phyloP scores from a whole-genome alignment of 352 stramenopile species.

The Globisporangium emineosum region DNA sequence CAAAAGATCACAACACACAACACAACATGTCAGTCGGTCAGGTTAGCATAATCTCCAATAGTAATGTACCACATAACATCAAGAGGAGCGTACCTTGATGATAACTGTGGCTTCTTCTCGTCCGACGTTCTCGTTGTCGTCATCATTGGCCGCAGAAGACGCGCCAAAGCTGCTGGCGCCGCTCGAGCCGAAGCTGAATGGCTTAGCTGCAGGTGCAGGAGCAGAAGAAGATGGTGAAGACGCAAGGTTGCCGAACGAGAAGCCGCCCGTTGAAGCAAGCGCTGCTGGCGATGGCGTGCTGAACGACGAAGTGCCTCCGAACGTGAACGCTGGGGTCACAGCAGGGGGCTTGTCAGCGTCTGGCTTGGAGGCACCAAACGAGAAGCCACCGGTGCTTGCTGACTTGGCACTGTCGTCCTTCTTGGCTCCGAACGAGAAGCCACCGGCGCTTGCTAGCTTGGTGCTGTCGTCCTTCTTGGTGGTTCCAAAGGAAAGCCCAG shows the following conservation, averaged over 20 bases:
- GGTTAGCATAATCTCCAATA: background rate
- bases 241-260: constrained; percentile 15
- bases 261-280: background rate
- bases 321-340: background rate
- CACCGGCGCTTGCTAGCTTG: constrained; percentile 15
- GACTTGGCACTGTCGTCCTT: constrained; percentile 15
- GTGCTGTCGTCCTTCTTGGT: constrained; percentile 15
- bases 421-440: constrained; percentile 44
- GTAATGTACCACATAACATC: background rate
- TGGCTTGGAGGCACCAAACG: constrained; percentile 21
- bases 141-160: constrained; percentile 29
- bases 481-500: constrained; percentile 47
- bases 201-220: constrained; percentile 16
- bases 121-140: constrained; percentile 80
- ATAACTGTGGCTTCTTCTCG: constrained; percentile 85
- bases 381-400: constrained; percentile 25
- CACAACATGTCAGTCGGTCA: background rate
- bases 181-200: constrained; percentile 28
- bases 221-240: background rate
- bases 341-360: background rate
- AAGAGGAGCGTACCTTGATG: constrained; percentile 58
- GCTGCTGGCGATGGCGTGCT: background rate
- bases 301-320: constrained; percentile 9
- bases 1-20: constrained; percentile 7
- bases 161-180: constrained; percentile 11